Evolutionary conservation across 768 basidiomycete genomes (phyloP).

Genomic region (Rhodotorula toruloides): DNA sequence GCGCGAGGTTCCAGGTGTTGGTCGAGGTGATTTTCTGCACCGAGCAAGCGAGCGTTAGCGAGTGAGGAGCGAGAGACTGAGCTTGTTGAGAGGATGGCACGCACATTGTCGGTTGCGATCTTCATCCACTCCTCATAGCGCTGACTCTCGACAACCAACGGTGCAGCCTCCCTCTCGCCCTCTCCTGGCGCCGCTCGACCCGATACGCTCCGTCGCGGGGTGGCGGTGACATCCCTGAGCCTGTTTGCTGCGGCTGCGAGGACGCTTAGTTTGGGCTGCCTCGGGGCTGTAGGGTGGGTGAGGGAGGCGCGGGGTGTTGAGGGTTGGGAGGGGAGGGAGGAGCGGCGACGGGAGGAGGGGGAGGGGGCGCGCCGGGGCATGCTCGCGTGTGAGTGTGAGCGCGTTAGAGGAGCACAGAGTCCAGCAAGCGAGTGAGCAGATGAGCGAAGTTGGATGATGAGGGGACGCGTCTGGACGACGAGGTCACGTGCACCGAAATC

Average conservation of each 20-base stretch:
- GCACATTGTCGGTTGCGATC: constrained; percentile 95
- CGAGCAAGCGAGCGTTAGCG: background rate
- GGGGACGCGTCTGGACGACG: too few relatives aligned
- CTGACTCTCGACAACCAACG: constrained; percentile 34
- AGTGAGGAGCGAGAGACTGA: background rate
- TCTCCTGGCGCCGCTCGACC: background rate
- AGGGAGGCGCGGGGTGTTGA: background rate
- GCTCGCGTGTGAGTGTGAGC: too few relatives aligned
- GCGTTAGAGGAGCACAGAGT: too few relatives aligned
- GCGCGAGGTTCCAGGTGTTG: constrained; percentile 95
- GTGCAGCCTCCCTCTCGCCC: background rate
- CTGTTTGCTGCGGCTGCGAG: constrained; percentile 20
- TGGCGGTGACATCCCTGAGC: background rate
- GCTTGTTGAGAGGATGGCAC: constrained; percentile 43
- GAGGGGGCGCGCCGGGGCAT: too few relatives aligned
- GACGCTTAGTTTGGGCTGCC: constrained; percentile 9
- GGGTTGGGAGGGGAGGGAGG: constrained; percentile 7
- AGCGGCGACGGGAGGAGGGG: too few relatives aligned
- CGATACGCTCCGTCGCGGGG: constrained; percentile 1
- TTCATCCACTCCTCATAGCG: constrained; percentile 97
- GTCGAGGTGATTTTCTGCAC: constrained; percentile 93
- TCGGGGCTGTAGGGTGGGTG: background rate
- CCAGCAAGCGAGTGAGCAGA: too few relatives aligned
- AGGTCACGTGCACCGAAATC: too few relatives aligned
- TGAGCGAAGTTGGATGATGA: too few relatives aligned